Evolutionary conservation across 805 yeast species (phyloP).

Genomic region (Ogataea nakhonphanomensis): DNA sequence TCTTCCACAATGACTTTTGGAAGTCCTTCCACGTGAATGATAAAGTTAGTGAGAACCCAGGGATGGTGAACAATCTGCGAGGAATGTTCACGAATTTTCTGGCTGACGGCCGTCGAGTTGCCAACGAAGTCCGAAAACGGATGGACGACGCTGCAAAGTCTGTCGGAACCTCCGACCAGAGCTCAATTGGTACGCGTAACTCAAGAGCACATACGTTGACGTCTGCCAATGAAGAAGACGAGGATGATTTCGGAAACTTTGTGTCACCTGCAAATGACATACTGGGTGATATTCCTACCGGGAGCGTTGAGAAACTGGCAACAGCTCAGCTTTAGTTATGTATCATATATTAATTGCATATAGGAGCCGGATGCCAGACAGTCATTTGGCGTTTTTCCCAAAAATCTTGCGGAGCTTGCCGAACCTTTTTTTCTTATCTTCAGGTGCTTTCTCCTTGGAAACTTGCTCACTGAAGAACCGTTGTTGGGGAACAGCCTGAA

Average conservation of each 20-base stretch:
- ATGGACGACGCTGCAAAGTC: slow-evolving; percentile 65
- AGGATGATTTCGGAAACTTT: slow-evolving; percentile 35
- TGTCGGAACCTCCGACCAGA: slow-evolving; percentile 15
- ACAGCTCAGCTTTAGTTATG: background rate
- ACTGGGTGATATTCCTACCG: slow-evolving; percentile 22
- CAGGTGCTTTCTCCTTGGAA: slow-evolving; percentile 7
- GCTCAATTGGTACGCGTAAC: slow-evolving; percentile 17
- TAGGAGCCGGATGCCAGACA: background rate
- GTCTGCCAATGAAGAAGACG: slow-evolving; percentile 27
- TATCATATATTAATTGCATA: slow-evolving; percentile 3
- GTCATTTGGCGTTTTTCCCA: slow-evolving; percentile 19
- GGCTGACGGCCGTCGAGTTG: slow-evolving; percentile 91
- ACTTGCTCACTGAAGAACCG: slow-evolving; percentile 30
- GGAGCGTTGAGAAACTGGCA: slow-evolving; percentile 6
- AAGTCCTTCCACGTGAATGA: slow-evolving; percentile 64
- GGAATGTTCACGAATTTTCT: slow-evolving; percentile 88
- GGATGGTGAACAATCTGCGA: slow-evolving; percentile 56
- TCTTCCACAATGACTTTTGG: slow-evolving; percentile 69
- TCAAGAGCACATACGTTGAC: slow-evolving; percentile 22
- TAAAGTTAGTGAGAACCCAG: slow-evolving; percentile 39
- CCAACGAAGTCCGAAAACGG: slow-evolving; percentile 81
- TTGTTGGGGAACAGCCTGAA: slow-evolving; percentile 5
- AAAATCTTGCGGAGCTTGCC: slow-evolving; percentile 35
- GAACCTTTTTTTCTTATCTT: slow-evolving; percentile 33
- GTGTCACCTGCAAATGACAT: slow-evolving; percentile 27